Evolutionary conservation across 2,329 filamentous ascomycete species (phyloP).

Genomic region (Passalora sequoiae): DNA sequence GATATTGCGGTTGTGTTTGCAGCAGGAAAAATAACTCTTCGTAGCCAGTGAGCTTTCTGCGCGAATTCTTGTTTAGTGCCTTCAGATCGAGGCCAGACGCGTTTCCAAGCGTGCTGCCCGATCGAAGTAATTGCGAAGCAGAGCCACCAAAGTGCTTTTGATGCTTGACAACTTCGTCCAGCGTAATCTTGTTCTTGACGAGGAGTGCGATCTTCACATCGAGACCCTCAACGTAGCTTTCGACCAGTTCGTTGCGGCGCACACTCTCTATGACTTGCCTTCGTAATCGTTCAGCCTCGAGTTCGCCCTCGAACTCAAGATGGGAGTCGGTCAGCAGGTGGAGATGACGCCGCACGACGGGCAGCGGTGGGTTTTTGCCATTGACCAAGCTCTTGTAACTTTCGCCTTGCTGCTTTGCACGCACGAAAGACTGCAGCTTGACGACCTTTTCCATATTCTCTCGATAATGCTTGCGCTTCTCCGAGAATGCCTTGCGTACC

Average conservation of each 20-base stretch:
- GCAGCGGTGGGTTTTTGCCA: constrained; percentile 93
- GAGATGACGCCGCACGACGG: constrained; percentile 96
- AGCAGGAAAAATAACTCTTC: constrained; percentile 97
- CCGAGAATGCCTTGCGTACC: constrained; percentile 68
- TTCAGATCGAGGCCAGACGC: constrained; percentile 87
- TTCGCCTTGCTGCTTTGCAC: constrained; percentile 91
- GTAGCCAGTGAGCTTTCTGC: constrained; percentile 92
- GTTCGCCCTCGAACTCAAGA: constrained; percentile 97
- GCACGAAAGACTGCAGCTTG: constrained; percentile 95
- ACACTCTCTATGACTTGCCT: constrained; percentile 98
- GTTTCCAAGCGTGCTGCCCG: constrained; percentile 42
- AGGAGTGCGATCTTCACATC: constrained; percentile 98
- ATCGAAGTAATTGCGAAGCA: constrained; percentile 30
- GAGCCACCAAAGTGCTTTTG: constrained; percentile 88
- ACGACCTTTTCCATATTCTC: constrained; percentile 99
- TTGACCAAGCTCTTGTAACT: constrained; percentile 96
- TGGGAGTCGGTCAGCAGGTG: constrained; percentile 96
- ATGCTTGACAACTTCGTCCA: constrained; percentile 95
- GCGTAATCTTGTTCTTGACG: constrained; percentile 98
- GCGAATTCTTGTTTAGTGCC: constrained; percentile 91
- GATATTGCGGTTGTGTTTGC: constrained; percentile 92
- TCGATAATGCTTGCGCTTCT: constrained; percentile 83
- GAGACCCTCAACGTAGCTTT: constrained; percentile 96
- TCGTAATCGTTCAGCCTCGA: constrained; percentile 89
- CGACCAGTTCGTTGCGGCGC: constrained; percentile 90